Conservation (phyloP, 1,139 yeast species). For the Sugiyamaella sp. region DNA sequence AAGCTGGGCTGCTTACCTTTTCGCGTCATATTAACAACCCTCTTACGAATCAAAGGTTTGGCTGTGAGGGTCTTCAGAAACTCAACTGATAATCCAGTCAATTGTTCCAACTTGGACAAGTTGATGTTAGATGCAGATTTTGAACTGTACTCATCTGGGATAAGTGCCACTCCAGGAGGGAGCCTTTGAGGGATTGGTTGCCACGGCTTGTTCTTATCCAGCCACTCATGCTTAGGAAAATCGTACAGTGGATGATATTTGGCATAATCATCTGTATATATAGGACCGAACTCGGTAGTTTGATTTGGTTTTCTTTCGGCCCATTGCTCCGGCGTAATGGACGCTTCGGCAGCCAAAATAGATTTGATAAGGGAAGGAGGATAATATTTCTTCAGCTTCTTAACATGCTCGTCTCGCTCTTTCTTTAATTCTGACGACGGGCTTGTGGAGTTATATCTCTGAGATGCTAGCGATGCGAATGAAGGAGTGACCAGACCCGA, state of each 20-base stretch:
- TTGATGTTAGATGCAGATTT: slow-evolving; percentile 50
- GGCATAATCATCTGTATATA: slow-evolving; percentile 62
- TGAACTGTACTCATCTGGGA: slow-evolving; percentile 40
- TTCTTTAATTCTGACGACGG: slow-evolving; percentile 1
- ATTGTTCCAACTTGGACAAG: slow-evolving; percentile 43
- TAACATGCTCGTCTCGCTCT: slow-evolving; percentile 52
- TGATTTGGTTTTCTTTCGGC: slow-evolving; percentile 43
- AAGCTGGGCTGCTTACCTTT: slow-evolving; percentile 89
- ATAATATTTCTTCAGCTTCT: slow-evolving; percentile 68
- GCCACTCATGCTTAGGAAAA: slow-evolving; percentile 50
- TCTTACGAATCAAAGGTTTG: slow-evolving; percentile 54
- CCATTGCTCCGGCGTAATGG: slow-evolving; percentile 65
- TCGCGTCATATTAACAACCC: slow-evolving; percentile 90
- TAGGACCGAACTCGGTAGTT: slow-evolving; percentile 57
- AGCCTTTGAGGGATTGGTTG: slow-evolving; percentile 49
- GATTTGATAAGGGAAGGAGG: slow-evolving; percentile 78
- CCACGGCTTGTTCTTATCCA: slow-evolving; percentile 48
- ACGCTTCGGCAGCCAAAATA: slow-evolving; percentile 76
- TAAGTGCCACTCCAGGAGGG: slow-evolving; percentile 46
- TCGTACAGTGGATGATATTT: slow-evolving; percentile 63
- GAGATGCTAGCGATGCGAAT: background rate
- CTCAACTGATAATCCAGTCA: slow-evolving; percentile 73
- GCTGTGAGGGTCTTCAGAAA: slow-evolving; percentile 67
- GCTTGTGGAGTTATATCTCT: slow-evolving; percentile 2
- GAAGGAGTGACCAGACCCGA: background rate